Evolutionary conservation across 768 basidiomycete genomes (phyloP), one percentile per base, ranked within the genome.

Genomic region (Hygrocybe coccinea): DNA sequence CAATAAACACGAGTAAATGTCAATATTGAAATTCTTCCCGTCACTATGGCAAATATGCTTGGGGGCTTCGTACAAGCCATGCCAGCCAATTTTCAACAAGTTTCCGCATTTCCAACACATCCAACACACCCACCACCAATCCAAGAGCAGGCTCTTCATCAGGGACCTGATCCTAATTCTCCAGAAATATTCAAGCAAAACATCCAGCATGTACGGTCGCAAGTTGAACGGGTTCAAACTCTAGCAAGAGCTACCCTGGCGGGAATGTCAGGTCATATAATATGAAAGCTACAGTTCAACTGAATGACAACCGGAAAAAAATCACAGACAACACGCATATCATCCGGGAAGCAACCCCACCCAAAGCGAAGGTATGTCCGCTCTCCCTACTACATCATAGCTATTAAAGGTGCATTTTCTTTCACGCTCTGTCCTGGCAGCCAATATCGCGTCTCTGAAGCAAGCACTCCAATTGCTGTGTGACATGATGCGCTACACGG

Each of bases 171-270:
- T 56, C 79, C 77, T 14, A 86, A 80, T 56, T 82, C 84, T 21
- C 79, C 82, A 14, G 82, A 80, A 24, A 55, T 75, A n/a, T 84
- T 88, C 73, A 83, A 81, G 58, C 79, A 80, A 50, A 83, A 82
- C 63, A 57, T 84, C 1, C 75, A 74, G 38, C 51, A 77, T 14
- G 71, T 77, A 0, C 74, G 77, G 52, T 75, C 79, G 37, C 77
- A 81, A 17, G 74, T 85, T 25, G 59, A 74, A 2, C 68, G 78
- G 11, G 67, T 86, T 1, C 79, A 82, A 57, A 65, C 65, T 2
- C 67, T 80, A 2, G 80, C 83, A 0, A 72, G 78, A 48, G 75
- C 67, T 38, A 76, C 79, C 8, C 62, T 84, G 25, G 65, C 69
- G 12, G 79, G 78, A 43, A 79, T 86, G 86, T 87, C 66, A 59